Evolutionary conservation across 495 filamentous ascomycete genomes (phyloP).

Genomic region (Geoglossum glabrum): DNA sequence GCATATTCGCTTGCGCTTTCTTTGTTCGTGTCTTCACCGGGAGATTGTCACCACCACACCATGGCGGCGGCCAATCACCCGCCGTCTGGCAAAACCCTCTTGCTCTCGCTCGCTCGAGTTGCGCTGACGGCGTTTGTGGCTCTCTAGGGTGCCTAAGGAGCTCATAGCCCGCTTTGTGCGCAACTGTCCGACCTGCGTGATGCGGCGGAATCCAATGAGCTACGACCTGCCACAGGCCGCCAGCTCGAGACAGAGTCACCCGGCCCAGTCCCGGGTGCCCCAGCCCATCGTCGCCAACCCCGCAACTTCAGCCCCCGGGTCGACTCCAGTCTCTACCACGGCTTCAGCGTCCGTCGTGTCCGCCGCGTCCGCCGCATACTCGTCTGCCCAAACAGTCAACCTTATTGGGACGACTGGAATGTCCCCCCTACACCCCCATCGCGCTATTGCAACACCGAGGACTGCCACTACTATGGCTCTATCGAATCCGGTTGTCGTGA

Average conservation of each 20-base stretch:
- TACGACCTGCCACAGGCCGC: not conserved
- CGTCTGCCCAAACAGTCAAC: not conserved
- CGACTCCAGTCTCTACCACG: not conserved
- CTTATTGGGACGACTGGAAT: not conserved
- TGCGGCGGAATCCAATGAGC: not conserved
- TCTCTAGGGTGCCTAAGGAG: conserved; percentile 4
- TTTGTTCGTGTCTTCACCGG: not conserved
- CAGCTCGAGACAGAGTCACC: not conserved
- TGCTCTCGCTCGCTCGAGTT: not conserved
- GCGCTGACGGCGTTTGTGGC: not conserved
- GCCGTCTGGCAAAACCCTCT: not conserved
- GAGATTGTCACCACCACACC: no score
- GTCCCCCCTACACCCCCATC: not conserved
- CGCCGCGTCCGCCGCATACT: not conserved
- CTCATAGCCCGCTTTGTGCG: conserved; percentile 7
- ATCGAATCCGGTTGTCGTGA: not conserved
- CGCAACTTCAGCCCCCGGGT: not conserved
- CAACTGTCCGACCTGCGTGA: conserved; percentile 4
- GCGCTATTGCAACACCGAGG: not conserved
- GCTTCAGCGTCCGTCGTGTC: not conserved
- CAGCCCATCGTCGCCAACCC: not conserved
- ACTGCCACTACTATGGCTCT: not conserved
- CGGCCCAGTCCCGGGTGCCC: not conserved
- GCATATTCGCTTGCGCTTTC: not conserved
- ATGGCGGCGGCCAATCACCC: no score